Evolutionary conservation across 768 basidiomycete genomes (phyloP).

Genomic region (Suillus subaureus): DNA sequence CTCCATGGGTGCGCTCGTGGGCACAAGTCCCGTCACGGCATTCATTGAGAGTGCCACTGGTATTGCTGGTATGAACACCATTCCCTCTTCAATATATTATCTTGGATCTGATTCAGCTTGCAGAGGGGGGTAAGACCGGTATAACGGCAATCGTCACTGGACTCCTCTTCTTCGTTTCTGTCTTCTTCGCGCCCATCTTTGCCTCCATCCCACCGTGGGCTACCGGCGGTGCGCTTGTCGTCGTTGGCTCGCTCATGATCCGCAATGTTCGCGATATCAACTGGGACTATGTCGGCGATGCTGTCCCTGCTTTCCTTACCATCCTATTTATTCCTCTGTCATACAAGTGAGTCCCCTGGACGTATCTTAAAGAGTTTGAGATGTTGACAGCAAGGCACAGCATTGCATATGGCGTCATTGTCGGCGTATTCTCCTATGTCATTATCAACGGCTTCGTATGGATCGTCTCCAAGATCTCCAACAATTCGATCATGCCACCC

Average conservation of each 20-base stretch:
- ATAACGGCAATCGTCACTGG: slow-evolving; percentile 75
- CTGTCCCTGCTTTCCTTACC: slow-evolving; percentile 85
- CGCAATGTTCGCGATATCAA: slow-evolving; percentile 86
- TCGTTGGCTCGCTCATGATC: slow-evolving; percentile 90
- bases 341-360: slow-evolving; percentile 59
- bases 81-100: neutral
- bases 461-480: slow-evolving; percentile 51
- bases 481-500: slow-evolving; percentile 65
- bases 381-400: slow-evolving; percentile 36
- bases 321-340: slow-evolving; percentile 78
- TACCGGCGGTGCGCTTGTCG: slow-evolving; percentile 81
- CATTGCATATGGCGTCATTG: slow-evolving; percentile 89
- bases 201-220: slow-evolving; percentile 88
- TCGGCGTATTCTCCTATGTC: slow-evolving; percentile 71
- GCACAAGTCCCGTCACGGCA: slow-evolving; percentile 80
- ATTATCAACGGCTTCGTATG: slow-evolving; percentile 73
- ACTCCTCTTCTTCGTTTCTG: slow-evolving; percentile 76
- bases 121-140: slow-evolving; percentile 89
- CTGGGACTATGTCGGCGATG: slow-evolving; percentile 86
- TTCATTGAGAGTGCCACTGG: slow-evolving; percentile 85
- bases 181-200: slow-evolving; percentile 90
- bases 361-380: neutral
- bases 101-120: slow-evolving; percentile 17
- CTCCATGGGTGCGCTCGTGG: slow-evolving; percentile 78
- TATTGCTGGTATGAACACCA: slow-evolving; percentile 55